Evolutionary conservation across 768 basidiomycete genomes (phyloP).

Genomic region (Pleurotus sapidus): DNA sequence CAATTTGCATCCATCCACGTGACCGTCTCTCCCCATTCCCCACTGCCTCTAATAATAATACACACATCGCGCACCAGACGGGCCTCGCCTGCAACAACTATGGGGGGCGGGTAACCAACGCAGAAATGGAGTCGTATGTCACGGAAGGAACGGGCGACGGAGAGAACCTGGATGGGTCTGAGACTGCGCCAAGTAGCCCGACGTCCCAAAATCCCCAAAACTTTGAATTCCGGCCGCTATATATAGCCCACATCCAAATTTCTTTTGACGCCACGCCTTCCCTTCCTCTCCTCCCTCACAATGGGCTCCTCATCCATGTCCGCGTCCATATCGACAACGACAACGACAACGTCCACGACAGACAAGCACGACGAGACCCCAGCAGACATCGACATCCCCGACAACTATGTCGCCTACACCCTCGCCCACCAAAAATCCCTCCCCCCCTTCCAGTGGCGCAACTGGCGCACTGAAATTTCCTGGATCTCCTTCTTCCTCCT

Average conservation of each 20-base stretch:
- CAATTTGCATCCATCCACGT: no score
- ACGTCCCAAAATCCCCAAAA: conserved; percentile 3
- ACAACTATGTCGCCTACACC: conserved; percentile 81
- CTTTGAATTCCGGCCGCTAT: background rate
- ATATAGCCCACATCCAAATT: background rate
- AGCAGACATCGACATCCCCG: conserved; percentile 63
- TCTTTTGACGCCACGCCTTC: background rate
- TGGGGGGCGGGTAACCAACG: no score
- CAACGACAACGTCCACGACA: background rate
- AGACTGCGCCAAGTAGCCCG: no score
- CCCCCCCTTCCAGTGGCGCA: conserved; percentile 65
- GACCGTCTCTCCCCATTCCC: no score
- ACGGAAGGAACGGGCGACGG: no score
- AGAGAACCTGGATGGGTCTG: no score
- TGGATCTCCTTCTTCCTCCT: conserved; percentile 78
- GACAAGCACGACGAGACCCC: background rate
- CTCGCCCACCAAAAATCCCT: conserved; percentile 65
- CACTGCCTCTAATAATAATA: no score
- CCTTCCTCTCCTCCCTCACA: background rate
- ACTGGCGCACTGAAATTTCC: conserved; percentile 60
- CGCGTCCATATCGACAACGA: background rate
- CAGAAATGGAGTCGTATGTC: no score
- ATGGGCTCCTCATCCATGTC: background rate
- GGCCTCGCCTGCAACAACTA: no score
- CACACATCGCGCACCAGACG: no score